These are phyloP conservation scores for Phallus indusiatus DNA, from an alignment of 768 basidiomycete genomes.

Conservation along the genomic window DNA sequence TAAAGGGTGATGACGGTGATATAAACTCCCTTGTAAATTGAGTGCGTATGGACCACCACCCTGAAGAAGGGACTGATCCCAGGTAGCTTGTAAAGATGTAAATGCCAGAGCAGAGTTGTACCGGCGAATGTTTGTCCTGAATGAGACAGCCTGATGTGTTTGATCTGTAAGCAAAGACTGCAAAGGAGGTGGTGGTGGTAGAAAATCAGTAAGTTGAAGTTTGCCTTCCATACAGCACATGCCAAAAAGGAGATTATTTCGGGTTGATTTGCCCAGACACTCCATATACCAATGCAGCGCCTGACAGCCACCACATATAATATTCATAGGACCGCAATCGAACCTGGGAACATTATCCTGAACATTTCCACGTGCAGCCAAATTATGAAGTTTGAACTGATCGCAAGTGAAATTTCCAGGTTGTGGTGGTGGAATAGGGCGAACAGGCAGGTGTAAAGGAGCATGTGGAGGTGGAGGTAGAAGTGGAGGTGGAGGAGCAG, in stretches of 20 bases:
- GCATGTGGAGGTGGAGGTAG: background rate
- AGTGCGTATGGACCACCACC: constrained; percentile 26
- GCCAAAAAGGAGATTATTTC: constrained; percentile 15
- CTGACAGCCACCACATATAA: background rate
- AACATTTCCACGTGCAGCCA: background rate
- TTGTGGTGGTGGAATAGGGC: background rate
- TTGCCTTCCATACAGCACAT: constrained; percentile 22
- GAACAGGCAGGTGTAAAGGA: background rate
- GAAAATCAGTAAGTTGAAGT: constrained; percentile 16
- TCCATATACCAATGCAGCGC: constrained; percentile 6
- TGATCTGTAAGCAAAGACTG: constrained; percentile 10
- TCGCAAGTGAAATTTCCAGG: background rate
- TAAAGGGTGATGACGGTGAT: constrained; percentile 27
- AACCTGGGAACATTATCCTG: background rate
- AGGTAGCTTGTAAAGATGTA: constrained; percentile 25
- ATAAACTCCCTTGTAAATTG: constrained; percentile 26
- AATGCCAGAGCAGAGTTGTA: constrained; percentile 36
- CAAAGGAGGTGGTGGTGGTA: constrained; percentile 12
- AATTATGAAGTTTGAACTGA: background rate
- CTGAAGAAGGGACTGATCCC: constrained; percentile 24
- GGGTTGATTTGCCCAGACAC: background rate
- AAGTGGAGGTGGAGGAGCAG: background rate
- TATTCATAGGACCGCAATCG: constrained; percentile 1
- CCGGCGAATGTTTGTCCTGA: constrained; percentile 26
- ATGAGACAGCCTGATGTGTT: constrained; percentile 15